Base-by-base conservation (phyloP, 2,329 filamentous ascomycete species). In the Diaporthe vaccinii region DNA sequence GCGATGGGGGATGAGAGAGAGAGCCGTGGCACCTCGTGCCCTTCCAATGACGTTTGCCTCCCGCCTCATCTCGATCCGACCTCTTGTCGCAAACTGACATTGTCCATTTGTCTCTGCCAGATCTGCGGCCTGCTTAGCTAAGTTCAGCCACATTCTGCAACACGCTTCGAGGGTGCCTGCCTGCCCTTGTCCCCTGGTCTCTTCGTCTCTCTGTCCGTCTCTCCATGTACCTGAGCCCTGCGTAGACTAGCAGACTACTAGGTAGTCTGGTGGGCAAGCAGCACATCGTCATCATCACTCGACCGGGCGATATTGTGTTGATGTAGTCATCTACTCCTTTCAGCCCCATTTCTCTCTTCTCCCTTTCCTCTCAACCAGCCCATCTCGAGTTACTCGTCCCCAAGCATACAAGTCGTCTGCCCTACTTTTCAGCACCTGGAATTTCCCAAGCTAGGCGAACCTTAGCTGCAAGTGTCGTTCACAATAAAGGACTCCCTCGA, bases 31-130 rank as follows among this genome's bases (percentile, higher is more conserved):
- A 69, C 49, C 34, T 69, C 49, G 65, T 51, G 34, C 65, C 15
- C 36, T 44, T 44, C 14, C 46, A 69, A 69, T 69, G 65, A 69
- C 65, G 65, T 69, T 34, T 53, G 31, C 25, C 14, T 28, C 20
- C 22, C 31, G 31, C 4, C 65, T 25, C 46, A 68, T 68, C 65
- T 68, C 65, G 65, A 68, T 68, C 65, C 34, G 9, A 28, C 46
- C 5, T 41, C 22, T 22, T 31, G 65, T 69, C 65, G 65, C 65
- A 55, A 41, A 55, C n/a, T 28, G 6, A 28, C 22, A 39, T 10
- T 17, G 31, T n/a, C 46, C 62, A n/a, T 68, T 53, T 39, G 46
- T 55, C 65, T 28, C 31, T 55, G 15, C 49, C 34, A 15, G 2
- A 14, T 22, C 46, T 53, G 44, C 62, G 36, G 31, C 14, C 5